These are phyloP conservation scores for Neonectria coccinea DNA, from an alignment of 2,329 filamentous ascomycete genomes.

Conservation along the genomic window DNA sequence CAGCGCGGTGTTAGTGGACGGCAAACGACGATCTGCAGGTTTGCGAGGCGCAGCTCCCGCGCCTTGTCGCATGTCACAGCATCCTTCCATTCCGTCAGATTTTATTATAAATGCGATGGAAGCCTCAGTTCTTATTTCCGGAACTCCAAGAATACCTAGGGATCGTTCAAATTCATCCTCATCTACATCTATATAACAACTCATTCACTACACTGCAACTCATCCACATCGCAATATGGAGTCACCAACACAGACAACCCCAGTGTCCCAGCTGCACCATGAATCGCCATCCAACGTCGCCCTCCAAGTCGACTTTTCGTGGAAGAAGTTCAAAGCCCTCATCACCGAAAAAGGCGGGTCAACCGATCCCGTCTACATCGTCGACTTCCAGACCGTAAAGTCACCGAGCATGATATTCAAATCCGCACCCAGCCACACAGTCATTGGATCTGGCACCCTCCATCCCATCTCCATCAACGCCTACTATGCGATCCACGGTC, in stretches of 20 bases:
- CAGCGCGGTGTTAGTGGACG: neutral
- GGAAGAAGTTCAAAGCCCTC: constrained; percentile 32
- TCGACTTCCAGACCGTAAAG: constrained; percentile 33
- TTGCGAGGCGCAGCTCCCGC: neutral
- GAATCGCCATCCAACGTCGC: neutral
- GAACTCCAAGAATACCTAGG: neutral
- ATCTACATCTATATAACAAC: neutral
- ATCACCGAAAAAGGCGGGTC: constrained; percentile 20
- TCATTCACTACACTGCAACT: too few relatives aligned
- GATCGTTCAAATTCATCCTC: neutral
- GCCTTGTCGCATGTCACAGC: neutral
- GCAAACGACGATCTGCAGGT: neutral
- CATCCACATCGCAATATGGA: neutral
- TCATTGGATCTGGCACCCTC: constrained; percentile 33
- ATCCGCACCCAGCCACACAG: neutral
- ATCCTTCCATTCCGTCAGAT: neutral
- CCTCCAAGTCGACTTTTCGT: constrained; percentile 30
- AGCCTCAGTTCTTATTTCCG: neutral
- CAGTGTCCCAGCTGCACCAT: neutral
- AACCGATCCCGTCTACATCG: constrained; percentile 23
- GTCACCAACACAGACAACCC: neutral
- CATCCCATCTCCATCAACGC: constrained; percentile 39
- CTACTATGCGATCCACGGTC: constrained; percentile 36
- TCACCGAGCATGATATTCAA: constrained; percentile 27
- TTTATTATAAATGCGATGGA: neutral